Evolutionary conservation across 495 filamentous ascomycete species (phyloP), one percentile per base, ranked within the genome.

Genomic region (Neurospora sp.): DNA sequence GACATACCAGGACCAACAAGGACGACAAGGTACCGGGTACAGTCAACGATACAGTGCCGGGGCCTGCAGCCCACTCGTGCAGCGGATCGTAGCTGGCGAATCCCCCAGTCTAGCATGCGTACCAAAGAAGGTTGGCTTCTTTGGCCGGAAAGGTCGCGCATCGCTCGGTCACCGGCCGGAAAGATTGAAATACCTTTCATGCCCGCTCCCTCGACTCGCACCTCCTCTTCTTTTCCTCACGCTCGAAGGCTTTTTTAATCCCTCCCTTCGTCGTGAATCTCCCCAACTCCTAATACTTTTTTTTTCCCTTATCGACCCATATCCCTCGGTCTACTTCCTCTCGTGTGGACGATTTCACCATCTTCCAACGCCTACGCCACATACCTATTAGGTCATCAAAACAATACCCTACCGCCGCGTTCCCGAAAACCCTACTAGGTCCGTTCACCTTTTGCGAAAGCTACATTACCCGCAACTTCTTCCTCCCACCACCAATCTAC

Each of bases 211-310:
- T 39, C 69, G 71, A 72, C 74, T 74, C 74, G 74, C 40, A 73
- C 73, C 73, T 71, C 74, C 75, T 74, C 77, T 74, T 73, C 73
- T 77, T 73, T 77, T 79, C 77, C 74, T 72, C 73, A 81, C 79
- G 79, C 78, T 74, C 74, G 79, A 76, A 81, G 79, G 79, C 75
- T 77, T 70, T 77, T 73, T 76, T 77, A 72, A 81, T 79, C 73
- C 72, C 78, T 80, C 79, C 79, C 79, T 81, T 81, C 79, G 78
- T 78, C 79, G 79, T 81, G 79, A 80, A 77, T 79, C 78, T 81
- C 79, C 27, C 35, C 71, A 77, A 79, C 76, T 77, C 76, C 76
- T 70, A 65, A 65, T 65, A 76, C 59, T 70, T 74, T 75, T 74
- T 75, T 73, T 69, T 22, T 22, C 22, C 73, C 77, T 76, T 75